Conservation (phyloP, 306 rosid genomes). For the Nissolia schottii region DNA sequence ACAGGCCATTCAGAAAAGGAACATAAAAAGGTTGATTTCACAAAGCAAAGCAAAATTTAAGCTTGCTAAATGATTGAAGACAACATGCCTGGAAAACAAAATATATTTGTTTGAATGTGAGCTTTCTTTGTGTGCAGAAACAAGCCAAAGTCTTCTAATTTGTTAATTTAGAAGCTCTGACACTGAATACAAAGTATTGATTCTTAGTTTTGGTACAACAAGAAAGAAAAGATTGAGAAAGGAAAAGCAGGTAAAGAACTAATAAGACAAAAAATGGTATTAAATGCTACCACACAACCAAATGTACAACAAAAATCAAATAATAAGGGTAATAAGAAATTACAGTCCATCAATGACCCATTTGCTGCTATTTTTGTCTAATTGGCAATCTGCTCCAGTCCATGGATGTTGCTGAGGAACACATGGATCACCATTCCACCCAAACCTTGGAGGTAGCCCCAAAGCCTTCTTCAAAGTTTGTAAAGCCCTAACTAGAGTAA, state of each 20-base stretch:
- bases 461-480: conserved; percentile 65
- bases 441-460: conserved; percentile 88
- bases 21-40: conserved; percentile 4
- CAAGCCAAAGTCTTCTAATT: not conserved
- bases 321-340: conserved; percentile 29
- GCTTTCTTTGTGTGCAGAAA: not conserved
- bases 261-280: not conserved
- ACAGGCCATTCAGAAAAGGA: not conserved
- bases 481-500: conserved; percentile 72
- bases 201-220: conserved; percentile 2
- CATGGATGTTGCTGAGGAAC: conserved; percentile 98
- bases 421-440: conserved; percentile 99
- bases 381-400: conserved; percentile 87
- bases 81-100: not conserved
- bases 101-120: not conserved
- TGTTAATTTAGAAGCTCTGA: conserved; percentile 8
- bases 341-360: conserved; percentile 98
- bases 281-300: conserved; percentile 3
- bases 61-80: conserved; percentile 8
- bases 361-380: conserved; percentile 52
- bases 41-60: not conserved
- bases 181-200: not conserved
- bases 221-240: not conserved
- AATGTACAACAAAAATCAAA: conserved; percentile 13
- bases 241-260: not conserved